phyloP scores from a whole-genome alignment of 257 asterid species.

The Solanum phureja region DNA sequence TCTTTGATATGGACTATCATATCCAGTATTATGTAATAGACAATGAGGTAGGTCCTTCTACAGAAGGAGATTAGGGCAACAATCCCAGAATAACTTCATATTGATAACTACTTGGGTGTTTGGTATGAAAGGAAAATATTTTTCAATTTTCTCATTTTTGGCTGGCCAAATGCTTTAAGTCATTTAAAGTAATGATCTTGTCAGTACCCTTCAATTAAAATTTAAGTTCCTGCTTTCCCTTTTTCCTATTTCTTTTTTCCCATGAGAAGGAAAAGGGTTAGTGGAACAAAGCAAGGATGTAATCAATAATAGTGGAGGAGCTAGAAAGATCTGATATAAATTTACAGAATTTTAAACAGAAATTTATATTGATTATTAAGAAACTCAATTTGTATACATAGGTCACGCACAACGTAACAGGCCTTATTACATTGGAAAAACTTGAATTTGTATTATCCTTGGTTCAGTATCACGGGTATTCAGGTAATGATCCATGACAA shows the following conservation, averaged over 20 bases:
- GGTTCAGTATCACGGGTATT: not conserved
- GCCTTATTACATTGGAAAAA: not conserved
- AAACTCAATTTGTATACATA: not conserved
- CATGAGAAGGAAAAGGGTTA: not conserved
- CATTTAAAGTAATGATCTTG: not conserved
- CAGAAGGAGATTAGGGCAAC: not conserved
- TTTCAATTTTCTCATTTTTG: too few species aligned
- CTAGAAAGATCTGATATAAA: not conserved
- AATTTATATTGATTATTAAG: not conserved
- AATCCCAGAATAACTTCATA: not conserved
- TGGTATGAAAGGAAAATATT: too few species aligned
- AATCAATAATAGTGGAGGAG: not conserved
- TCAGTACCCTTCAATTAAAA: not conserved
- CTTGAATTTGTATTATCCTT: not conserved
- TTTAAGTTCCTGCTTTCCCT: not conserved
- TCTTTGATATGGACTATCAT: not conserved
- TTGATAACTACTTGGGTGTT: not conserved
- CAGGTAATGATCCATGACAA: not conserved
- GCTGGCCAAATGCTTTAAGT: not conserved
- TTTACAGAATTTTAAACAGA: not conserved
- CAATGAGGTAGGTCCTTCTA: not conserved
- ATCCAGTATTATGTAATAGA: not conserved
- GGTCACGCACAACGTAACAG: not conserved
- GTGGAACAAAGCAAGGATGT: not conserved
- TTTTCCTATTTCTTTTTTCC: not conserved